Conservation (phyloP, 371 early-diverging fungal species). For the Circinella minor region DNA sequence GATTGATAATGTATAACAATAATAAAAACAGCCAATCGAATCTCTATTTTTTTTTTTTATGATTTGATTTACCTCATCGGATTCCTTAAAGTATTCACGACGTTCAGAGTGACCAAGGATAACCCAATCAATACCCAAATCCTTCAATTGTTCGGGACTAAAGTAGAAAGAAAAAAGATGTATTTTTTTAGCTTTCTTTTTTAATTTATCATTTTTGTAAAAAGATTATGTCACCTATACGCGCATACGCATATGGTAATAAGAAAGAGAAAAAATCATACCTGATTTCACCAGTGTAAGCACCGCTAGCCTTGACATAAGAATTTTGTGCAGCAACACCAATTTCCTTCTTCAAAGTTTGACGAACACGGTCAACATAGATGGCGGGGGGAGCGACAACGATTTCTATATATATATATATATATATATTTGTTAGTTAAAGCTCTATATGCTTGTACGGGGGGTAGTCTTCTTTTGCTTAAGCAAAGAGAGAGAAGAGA, state of each 20-base stretch:
- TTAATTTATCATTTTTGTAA: no score
- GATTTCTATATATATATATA: slow-evolving; percentile 71
- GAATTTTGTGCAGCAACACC: slow-evolving; percentile 98
- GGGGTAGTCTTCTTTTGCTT: no score
- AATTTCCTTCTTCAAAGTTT: slow-evolving; percentile 77
- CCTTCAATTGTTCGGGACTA: slow-evolving; percentile 95
- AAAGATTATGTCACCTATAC: no score
- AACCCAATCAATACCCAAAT: slow-evolving; percentile 93
- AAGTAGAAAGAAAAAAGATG: no score
- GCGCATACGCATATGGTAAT: no score
- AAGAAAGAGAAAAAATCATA: slow-evolving; percentile 24
- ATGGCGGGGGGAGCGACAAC: slow-evolving; percentile 97
- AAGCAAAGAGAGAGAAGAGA: no score
- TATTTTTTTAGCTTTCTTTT: background rate
- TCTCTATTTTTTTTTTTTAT: background rate
- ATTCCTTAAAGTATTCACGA: slow-evolving; percentile 91
- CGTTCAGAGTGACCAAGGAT: slow-evolving; percentile 99
- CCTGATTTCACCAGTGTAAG: slow-evolving; percentile 99
- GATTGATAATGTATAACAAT: no score
- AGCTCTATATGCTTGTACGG: background rate
- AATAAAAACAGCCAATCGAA: no score
- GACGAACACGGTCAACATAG: slow-evolving; percentile 86
- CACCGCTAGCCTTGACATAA: slow-evolving; percentile 86
- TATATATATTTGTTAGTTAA: background rate
- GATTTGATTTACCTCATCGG: slow-evolving; percentile 70